Percentiles rank a stretch among this genome's conserved stretches.
phyloP scores from a whole-genome alignment of 257 asterid genomes.

The Nicotiana knightiana region DNA sequence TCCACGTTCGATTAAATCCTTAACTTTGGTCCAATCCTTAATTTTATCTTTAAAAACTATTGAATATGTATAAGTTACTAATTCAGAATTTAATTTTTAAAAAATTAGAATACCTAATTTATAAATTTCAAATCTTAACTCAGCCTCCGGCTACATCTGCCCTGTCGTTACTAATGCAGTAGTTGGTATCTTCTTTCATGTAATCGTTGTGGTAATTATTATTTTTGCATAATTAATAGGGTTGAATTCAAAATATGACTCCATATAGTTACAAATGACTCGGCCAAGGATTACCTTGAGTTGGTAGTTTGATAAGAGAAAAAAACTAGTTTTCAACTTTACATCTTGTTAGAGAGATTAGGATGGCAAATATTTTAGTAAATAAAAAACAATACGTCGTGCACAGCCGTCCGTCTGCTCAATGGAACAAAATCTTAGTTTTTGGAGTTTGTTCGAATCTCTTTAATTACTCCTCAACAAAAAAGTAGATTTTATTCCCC shows the following conservation, averaged over 20 bases:
- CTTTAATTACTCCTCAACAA: slow-evolving; percentile 1
- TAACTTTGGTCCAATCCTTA: too few relatives aligned
- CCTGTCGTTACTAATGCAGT: background rate
- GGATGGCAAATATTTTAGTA: background rate
- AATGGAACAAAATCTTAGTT: slow-evolving; percentile 37
- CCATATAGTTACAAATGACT: background rate
- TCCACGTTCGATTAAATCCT: too few relatives aligned
- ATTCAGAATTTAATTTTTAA: too few relatives aligned
- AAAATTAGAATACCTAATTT: too few relatives aligned
- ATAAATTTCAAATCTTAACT: too few relatives aligned
- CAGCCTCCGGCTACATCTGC: too few relatives aligned
- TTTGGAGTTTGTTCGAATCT: slow-evolving; percentile 10
- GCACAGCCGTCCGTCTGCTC: slow-evolving; percentile 34
- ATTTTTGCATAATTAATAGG: background rate
- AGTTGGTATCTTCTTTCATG: background rate
- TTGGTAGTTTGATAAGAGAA: slow-evolving; percentile 33
- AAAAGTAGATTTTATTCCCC: slow-evolving; percentile 23
- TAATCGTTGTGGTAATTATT: background rate
- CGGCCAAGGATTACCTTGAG: background rate
- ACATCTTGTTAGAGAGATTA: background rate
- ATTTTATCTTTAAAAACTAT: too few relatives aligned
- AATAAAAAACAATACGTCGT: slow-evolving; percentile 26
- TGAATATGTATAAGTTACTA: too few relatives aligned
- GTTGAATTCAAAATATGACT: background rate
- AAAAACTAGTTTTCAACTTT: slow-evolving; percentile 27